Evolutionary conservation across 1,284 basidiomycete genomes (phyloP), one percentile per base, ranked within the genome.

Genomic region (Pterulicium gracile): DNA sequence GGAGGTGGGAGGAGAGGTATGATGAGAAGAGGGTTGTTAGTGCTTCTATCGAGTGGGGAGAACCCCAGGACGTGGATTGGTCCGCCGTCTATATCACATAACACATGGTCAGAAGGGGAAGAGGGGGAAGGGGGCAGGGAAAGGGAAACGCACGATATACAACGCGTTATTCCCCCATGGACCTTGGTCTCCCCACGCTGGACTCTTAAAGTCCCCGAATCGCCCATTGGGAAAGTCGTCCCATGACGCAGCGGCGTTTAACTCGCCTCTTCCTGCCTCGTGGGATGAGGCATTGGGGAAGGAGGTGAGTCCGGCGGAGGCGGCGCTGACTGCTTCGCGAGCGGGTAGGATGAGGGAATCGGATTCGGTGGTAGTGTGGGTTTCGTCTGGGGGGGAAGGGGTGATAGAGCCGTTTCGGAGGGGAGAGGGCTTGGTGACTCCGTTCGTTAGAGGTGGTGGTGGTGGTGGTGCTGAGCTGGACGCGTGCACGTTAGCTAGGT

Each of bases 141-240:
- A 17, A 22, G 44, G 3, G 42, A 47, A 42, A 3, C 70, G 36
- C 55, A 81, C 82, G 44, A 72, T 68, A 24, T 7, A 39, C 15
- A 79, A 64, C 42, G 66, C 70, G 13, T 71, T 69, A 43, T 77
- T 75, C 44, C 81, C 81, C 84, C 85, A 89, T 4, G 72, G 80
- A 52, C 81, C 81, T 53, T 77, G 77, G 42, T 71, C 80, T 47
- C 96, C 96, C 58, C 88, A 98, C 0, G 95, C 95, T 3, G 95
- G 95, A 69, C 88, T 93, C 59, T 96, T 88, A 55, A 88, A 89
- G 62, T 98, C 96, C 51, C 96, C 96, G 63, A 98, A 98, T n/a
- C 95, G 82, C 45, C 95, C 95, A 59, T 98, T 98, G 3, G 95
- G 95, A 62, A 96, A 98, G 61, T 99, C 96, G 61, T 99, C 96